These are phyloP conservation scores for Solanum dulcamara DNA, from an alignment of 257 asterid genomes.

Conservation along the genomic window DNA sequence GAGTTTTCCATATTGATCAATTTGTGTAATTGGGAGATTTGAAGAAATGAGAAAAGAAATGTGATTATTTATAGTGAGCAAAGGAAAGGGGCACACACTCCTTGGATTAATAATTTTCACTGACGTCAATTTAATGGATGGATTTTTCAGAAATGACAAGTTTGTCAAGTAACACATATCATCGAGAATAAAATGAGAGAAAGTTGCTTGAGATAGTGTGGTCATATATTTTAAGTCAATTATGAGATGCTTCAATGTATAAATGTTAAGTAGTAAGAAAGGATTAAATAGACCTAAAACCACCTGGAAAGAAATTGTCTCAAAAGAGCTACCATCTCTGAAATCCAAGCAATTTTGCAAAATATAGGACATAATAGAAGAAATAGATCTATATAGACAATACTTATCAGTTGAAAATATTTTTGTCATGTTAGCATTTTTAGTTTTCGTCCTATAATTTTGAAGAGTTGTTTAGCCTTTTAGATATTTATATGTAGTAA, in stretches of 20 bases:
- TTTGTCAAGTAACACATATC: not conserved
- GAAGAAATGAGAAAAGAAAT: not conserved
- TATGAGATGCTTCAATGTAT: not conserved
- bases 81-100: not conserved
- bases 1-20: conserved; percentile 13
- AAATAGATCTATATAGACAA: no score
- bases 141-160: not conserved
- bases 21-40: not conserved
- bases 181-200: not conserved
- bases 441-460: no score
- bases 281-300: no score
- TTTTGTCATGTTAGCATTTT: no score
- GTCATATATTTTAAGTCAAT: not conserved
- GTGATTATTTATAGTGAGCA: not conserved
- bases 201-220: not conserved
- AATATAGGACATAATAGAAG: no score
- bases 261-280: no score
- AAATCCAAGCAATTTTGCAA: no score
- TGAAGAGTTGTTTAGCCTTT: no score
- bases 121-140: not conserved
- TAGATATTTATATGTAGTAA: no score
- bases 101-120: not conserved
- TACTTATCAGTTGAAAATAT: no score
- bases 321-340: no score
- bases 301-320: no score